A percentile compares a stretch with the other conserved stretches of the same genome.
Evolutionary conservation across 192 early-diverging fungal genomes (phyloP).

Genomic region (Backusella liffmaniae): DNA sequence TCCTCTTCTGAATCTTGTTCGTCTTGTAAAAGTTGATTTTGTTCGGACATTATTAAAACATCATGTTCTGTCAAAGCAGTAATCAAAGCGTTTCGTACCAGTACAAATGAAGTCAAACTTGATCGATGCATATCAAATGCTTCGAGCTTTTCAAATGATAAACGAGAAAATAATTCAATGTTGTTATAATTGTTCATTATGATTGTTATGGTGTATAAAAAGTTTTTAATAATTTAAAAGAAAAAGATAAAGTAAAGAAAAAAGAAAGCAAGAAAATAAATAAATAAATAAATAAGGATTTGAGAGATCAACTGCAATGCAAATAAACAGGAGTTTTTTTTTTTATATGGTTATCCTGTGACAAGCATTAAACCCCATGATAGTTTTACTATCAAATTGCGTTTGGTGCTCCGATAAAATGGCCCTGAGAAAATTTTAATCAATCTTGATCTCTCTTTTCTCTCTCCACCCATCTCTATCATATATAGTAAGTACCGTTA

Average conservation of each 20-base stretch:
- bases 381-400: neutral
- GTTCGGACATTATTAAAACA: neutral
- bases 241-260: neutral
- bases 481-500: neutral
- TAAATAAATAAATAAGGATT: neutral
- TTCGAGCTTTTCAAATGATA: conserved; percentile 17
- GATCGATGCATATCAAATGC: conserved; percentile 11
- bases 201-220: neutral
- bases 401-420: neutral
- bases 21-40: neutral
- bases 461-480: neutral
- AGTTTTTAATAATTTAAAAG: neutral
- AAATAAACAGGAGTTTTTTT: conserved; percentile 8
- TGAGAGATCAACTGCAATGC: conserved; percentile 5
- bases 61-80: neutral
- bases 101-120: neutral
- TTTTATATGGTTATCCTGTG: neutral
- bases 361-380: neutral
- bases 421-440: neutral
- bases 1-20: neutral
- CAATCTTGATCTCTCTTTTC: neutral
- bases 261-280: neutral
- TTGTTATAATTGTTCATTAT: neutral
- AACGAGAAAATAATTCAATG: neutral
- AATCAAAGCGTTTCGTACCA: conserved; percentile 8